Evolutionary conservation across 352 stramenopile species (phyloP).

Genomic region (Globisporangium nunn): DNA sequence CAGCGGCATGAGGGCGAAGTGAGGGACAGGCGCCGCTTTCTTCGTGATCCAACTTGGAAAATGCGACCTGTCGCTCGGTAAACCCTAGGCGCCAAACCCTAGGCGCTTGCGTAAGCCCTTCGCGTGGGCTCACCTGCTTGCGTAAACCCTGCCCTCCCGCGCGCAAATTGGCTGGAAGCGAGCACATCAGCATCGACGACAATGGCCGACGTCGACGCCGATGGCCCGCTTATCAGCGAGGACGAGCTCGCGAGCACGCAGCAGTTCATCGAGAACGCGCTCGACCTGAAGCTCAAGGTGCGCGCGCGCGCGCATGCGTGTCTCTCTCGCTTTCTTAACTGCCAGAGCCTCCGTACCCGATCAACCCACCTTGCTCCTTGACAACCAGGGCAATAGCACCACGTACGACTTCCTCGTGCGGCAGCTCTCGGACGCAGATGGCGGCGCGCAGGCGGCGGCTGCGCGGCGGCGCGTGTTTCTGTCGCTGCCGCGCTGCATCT

Average conservation of each 20-base stretch:
- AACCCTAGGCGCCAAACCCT: no score
- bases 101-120: no score
- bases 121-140: no score
- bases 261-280: constrained; percentile 80
- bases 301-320: background rate
- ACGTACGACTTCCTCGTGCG: constrained; percentile 75
- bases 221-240: constrained; percentile 13
- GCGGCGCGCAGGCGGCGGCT: constrained; percentile 28
- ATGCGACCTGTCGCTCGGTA: background rate
- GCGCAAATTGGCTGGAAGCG: no score
- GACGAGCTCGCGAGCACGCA: constrained; percentile 65
- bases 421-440: constrained; percentile 34
- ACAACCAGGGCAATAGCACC: constrained; percentile 57
- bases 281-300: constrained; percentile 76
- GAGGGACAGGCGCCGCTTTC: no score
- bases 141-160: no score
- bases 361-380: no score
- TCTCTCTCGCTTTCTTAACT: background rate
- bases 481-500: constrained; percentile 70
- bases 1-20: constrained; percentile 22
- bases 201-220: no score
- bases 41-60: background rate
- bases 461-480: constrained; percentile 56
- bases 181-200: no score
- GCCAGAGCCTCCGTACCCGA: no score